These are phyloP conservation scores for Solanum corneliomulleri DNA, from an alignment of 257 asterid species.

Conservation along the genomic window DNA sequence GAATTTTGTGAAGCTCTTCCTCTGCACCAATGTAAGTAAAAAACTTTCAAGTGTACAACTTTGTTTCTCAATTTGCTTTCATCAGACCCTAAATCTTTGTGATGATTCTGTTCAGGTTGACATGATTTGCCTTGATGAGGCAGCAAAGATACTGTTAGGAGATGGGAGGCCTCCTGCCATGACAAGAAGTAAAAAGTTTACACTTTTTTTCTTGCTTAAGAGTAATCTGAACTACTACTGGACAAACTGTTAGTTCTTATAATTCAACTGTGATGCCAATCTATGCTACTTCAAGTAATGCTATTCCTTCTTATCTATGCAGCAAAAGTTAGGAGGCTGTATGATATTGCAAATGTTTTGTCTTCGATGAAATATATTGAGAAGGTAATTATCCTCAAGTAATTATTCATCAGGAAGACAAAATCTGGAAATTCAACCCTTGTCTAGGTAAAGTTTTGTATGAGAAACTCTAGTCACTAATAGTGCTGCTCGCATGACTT, in stretches of 20 bases:
- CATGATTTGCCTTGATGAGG: slow-evolving; percentile 88
- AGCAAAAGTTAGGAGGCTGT: slow-evolving; percentile 91
- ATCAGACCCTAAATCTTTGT: background rate
- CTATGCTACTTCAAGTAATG: background rate
- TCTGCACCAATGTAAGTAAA: slow-evolving; percentile 72
- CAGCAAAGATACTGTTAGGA: slow-evolving; percentile 89
- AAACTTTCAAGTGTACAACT: background rate
- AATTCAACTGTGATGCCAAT: background rate
- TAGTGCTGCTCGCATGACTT: background rate
- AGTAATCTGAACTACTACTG: background rate
- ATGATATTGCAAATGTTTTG: slow-evolving; percentile 90
- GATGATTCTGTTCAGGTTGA: slow-evolving; percentile 43
- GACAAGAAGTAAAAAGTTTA: slow-evolving; percentile 61
- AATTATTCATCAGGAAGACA: background rate
- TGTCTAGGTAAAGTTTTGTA: background rate
- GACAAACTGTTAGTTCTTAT: background rate
- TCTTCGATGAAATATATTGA: slow-evolving; percentile 91
- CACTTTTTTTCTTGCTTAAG: background rate
- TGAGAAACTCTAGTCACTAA: background rate
- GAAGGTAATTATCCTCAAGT: slow-evolving; percentile 36
- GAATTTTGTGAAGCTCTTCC: slow-evolving; percentile 85
- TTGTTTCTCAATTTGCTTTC: background rate
- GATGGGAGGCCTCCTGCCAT: slow-evolving; percentile 73
- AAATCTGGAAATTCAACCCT: background rate
- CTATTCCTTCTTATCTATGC: slow-evolving; percentile 18